Evolutionary conservation across 352 stramenopile genomes (phyloP), one percentile per base, ranked within the genome.

Genomic region (Phytophthora tentaculata): DNA sequence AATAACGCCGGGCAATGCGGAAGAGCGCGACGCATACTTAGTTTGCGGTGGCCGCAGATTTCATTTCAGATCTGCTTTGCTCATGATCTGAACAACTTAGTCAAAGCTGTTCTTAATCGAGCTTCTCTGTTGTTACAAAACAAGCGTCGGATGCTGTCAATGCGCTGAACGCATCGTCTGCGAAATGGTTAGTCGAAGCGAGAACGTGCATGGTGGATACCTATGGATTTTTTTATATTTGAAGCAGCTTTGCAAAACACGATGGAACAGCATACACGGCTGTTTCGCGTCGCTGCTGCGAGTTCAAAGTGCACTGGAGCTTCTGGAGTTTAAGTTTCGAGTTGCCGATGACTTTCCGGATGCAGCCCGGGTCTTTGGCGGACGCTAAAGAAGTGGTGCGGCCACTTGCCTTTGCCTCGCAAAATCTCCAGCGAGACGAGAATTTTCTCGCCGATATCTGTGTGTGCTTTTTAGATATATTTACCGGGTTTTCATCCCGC

Each of bases 361-460:
- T 39, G 32, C 32, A 14, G 7, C 32, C 32, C 13, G 32, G 3
- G 32, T 39, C 32, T 39, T 39, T 39, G 32, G 32, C 32, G 13
- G 5, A 14, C 32, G 32, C 32, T 14, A 9, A 39, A 39, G 7
- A 39, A 39, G 10, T 39, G 32, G 32, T 97, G 97, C 22, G 91
- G 84, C 32, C 32, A 39, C 32, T 39, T 39, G 10, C 32, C 32
- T 39, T 39, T 39, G 32, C 32, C 32, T 39, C 43, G 2, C 32
- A 56, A 5, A 67, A 67, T 13, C 7, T 67, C 2, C 51, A 61
- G 28, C 28, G 60, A 2, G 41, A 67, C 17, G 60, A 32, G 9
- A 67, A 61, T n/a, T 56, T 50, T 5, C 26, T 61, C 50, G 28
- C 60, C 8, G 60, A 67, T 39, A 22, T 67, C 13, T 50, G 55